Base-by-base conservation (phyloP, 495 filamentous ascomycete genomes). In the Tuber melanosporum region DNA sequence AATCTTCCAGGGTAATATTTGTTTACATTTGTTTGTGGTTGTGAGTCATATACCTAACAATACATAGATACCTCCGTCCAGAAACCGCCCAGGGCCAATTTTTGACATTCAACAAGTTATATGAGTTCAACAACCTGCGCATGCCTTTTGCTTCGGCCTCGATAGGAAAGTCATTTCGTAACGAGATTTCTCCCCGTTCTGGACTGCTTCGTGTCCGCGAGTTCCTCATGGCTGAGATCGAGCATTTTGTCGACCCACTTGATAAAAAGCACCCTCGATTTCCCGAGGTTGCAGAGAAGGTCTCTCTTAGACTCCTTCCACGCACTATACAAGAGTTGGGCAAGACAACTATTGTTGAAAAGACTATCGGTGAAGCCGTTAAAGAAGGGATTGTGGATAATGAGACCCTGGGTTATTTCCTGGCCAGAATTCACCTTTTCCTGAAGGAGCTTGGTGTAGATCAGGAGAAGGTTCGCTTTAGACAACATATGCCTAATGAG, bases 201-300 rank as follows among this genome's bases (percentile, higher is more conserved):
- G 92, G 92, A 75, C 86, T 94, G n/a, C 87, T 93, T 39, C 90
- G 92, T 75, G 92, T 94, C 15, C 89, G 92, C 49, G 92, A 94
- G 82, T 94, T 93, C 85, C 84, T 93, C 75, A 93, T 94, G 92
- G 92, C 91, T 8, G 92, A 94, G 84, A 92, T 94, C 77, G 92
- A 94, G 84, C 91, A 93, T 82, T 94, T 89, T 79, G 92, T 94
- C 75, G 92, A 94, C 78, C 92, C 92, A 32, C 83, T 90, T 71
- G 87, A 90, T 82, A 94, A 93, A 87, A 91, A 90, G 83, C 92
- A 94, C 83, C 84, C 86, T 57, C 90, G 90, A 8, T 94, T 94
- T 83, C 78, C 87, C 43, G 89, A 92, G 73, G 88, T 94, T 45
- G 77, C 80, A 14, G 87, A 89, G 73, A 85, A 92, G 72, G 84